These are phyloP conservation scores for Tympanopsis confertula DNA, from an alignment of 2,329 filamentous ascomycete species.

Conservation along the genomic window DNA sequence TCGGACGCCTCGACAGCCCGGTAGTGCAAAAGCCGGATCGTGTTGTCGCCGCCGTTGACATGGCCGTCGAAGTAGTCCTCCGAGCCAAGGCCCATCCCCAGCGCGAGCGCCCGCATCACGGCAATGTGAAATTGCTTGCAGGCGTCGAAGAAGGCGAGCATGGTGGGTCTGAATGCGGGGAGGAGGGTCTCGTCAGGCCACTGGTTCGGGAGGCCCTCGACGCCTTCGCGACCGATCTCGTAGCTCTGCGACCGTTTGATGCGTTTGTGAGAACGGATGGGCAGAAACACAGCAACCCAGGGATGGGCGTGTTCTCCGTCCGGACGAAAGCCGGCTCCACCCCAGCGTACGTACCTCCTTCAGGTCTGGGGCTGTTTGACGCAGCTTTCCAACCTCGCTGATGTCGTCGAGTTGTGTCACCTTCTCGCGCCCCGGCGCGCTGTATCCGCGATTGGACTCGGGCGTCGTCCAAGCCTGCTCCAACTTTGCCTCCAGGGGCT, in stretches of 20 bases:
- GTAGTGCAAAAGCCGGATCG: constrained; percentile 65
- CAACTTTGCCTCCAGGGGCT: constrained; percentile 51
- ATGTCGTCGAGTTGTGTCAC: constrained; percentile 43
- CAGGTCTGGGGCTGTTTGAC: constrained; percentile 50
- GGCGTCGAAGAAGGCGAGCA: constrained; percentile 63
- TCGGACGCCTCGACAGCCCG: constrained; percentile 53
- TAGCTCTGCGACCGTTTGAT: too few species aligned
- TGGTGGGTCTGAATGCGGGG: constrained; percentile 52
- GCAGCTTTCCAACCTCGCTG: constrained; percentile 40
- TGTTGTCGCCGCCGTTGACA: constrained; percentile 61
- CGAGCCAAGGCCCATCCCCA: constrained; percentile 67
- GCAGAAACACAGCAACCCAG: too few species aligned
- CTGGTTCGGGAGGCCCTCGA: constrained; percentile 55
- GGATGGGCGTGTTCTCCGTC: too few species aligned
- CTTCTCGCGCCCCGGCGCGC: constrained; percentile 60
- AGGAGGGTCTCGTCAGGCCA: constrained; percentile 57
- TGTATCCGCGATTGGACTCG: constrained; percentile 64
- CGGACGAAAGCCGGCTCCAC: too few species aligned
- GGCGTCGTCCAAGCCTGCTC: constrained; percentile 60
- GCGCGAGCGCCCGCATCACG: constrained; percentile 73
- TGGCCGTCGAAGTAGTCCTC: constrained; percentile 66
- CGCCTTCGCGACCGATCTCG: constrained; percentile 51
- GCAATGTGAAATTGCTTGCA: constrained; percentile 66
- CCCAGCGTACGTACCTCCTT: constrained; percentile 57
- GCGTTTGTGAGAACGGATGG: too few species aligned